Percentiles rank a stretch among this genome's conserved stretches.
Conservation (phyloP, 1,139 yeast species). For the Zygosaccharomyces sapae region DNA sequence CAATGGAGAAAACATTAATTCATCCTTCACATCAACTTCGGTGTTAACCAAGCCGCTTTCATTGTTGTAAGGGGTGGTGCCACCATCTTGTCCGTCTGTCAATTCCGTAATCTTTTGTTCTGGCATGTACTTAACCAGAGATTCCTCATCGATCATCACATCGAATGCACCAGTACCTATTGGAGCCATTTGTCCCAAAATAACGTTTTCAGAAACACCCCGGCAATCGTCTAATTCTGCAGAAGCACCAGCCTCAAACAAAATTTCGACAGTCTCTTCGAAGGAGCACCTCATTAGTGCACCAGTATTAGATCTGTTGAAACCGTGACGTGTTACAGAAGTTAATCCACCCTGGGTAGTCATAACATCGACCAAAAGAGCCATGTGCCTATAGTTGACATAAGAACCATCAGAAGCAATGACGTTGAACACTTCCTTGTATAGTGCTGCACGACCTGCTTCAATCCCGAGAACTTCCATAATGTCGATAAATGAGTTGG, state of each 20-base stretch:
- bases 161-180: constrained; percentile 98
- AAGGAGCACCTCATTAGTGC: constrained; percentile 99
- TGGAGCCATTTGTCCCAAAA: constrained; percentile 98
- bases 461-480: constrained; percentile 95
- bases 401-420: constrained; percentile 99
- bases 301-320: constrained; percentile 97
- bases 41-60: constrained; percentile 73
- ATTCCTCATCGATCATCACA: constrained; percentile 87
- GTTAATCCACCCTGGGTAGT: constrained; percentile 97
- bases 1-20: constrained; percentile 90
- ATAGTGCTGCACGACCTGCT: constrained; percentile 93
- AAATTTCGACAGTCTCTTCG: constrained; percentile 97
- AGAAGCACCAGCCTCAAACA: constrained; percentile 95
- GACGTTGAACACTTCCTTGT: constrained; percentile 89
- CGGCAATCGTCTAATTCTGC: constrained; percentile 98
- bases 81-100: constrained; percentile 63
- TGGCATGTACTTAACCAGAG: constrained; percentile 53
- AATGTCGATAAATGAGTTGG: constrained; percentile 94
- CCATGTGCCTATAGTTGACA: constrained; percentile 98
- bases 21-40: constrained; percentile 70
- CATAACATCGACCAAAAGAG: constrained; percentile 95
- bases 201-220: constrained; percentile 97
- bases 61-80: constrained; percentile 90
- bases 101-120: constrained; percentile 40
- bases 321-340: constrained; percentile 99